A percentile compares a stretch with the other conserved stretches of the same genome.
Conservation (phyloP, 1,284 basidiomycete species). For the Fomes fomentarius region DNA sequence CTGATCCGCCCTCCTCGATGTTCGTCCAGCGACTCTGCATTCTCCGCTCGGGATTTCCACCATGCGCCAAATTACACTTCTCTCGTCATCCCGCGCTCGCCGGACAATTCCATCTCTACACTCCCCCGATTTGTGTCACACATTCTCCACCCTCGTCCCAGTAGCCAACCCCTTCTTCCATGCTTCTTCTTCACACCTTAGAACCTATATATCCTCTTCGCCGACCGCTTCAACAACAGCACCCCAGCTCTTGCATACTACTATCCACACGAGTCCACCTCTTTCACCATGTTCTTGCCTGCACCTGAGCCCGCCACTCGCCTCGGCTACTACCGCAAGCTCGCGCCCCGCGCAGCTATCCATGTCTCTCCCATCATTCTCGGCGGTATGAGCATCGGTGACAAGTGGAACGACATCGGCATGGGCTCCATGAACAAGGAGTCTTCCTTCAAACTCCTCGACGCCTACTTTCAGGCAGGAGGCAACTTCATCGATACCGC, state of each 20-base stretch:
- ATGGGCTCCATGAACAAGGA: constrained; percentile 44
- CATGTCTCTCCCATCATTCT: constrained; percentile 35
- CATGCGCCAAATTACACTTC: background rate
- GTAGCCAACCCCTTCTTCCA: background rate
- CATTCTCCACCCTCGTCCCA: background rate
- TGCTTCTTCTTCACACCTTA: background rate
- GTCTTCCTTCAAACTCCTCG: constrained; percentile 35
- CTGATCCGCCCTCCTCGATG: background rate
- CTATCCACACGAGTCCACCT: background rate
- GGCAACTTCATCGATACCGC: constrained; percentile 40
- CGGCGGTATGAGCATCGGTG: constrained; percentile 56
- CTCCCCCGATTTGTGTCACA: background rate
- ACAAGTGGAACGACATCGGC: constrained; percentile 43
- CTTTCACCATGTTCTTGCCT: background rate
- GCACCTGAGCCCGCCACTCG: constrained; percentile 10
- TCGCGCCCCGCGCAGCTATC: constrained; percentile 9
- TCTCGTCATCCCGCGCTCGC: background rate
- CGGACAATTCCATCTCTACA: background rate
- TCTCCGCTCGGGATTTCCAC: background rate
- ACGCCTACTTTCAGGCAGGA: constrained; percentile 35
- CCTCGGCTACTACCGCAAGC: constrained; percentile 17
- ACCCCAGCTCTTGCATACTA: background rate
- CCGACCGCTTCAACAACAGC: background rate
- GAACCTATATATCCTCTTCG: background rate
- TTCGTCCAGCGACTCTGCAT: background rate